Evolutionary conservation across 2,329 filamentous ascomycete genomes (phyloP).

Genomic region (Calcarisporium arbuscula): DNA sequence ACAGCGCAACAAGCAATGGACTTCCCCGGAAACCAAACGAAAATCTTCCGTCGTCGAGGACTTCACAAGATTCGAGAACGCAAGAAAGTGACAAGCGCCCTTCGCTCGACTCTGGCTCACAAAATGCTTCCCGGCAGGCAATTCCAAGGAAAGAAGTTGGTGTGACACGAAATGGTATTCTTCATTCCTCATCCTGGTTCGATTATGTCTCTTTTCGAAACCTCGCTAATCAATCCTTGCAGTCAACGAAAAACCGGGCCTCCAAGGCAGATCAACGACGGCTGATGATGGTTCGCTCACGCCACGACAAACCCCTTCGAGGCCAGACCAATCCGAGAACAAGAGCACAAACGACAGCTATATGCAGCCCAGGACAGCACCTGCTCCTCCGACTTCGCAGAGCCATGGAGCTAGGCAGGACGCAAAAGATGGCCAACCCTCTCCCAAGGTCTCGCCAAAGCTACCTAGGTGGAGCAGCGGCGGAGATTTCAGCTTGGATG

Average conservation of each 20-base stretch:
- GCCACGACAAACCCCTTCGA: constrained; percentile 15
- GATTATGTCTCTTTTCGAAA: too few species aligned
- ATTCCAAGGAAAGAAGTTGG: constrained; percentile 60
- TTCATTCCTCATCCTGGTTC: neutral
- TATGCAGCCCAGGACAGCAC: constrained; percentile 52
- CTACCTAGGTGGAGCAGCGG: constrained; percentile 70
- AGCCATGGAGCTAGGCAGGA: too few species aligned
- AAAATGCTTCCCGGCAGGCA: constrained; percentile 36
- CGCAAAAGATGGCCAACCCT: constrained; percentile 32
- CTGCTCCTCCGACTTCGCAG: constrained; percentile 44
- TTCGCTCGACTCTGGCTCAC: constrained; percentile 35
- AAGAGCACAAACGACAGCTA: constrained; percentile 40
- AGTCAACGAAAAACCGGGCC: constrained; percentile 21
- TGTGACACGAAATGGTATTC: constrained; percentile 38
- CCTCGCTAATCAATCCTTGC: too few species aligned
- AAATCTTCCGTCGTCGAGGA: constrained; percentile 33
- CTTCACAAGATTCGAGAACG: constrained; percentile 52
- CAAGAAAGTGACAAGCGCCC: constrained; percentile 48
- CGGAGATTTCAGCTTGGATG: constrained; percentile 88
- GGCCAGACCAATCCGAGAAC: constrained; percentile 16
- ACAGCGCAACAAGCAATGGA: constrained; percentile 33
- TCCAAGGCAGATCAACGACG: constrained; percentile 15
- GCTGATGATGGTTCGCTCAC: constrained; percentile 15
- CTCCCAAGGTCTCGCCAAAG: constrained; percentile 54
- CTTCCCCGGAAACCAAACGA: constrained; percentile 25